Base-by-base conservation (phyloP, 495 filamentous ascomycete species). In the Hyaloscypha variabilis region DNA sequence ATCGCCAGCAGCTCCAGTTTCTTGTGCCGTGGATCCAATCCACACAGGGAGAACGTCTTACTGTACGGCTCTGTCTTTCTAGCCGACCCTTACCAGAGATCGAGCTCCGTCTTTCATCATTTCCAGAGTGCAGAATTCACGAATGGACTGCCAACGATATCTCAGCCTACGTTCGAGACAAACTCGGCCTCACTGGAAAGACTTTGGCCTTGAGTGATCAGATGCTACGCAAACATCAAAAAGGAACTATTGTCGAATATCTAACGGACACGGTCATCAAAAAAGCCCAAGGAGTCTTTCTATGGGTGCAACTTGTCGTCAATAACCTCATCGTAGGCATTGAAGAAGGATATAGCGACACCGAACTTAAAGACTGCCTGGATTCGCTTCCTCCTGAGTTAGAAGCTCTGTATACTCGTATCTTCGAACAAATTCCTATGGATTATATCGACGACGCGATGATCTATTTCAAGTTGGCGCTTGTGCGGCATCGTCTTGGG, bases 61-160 rank as follows among this genome's bases (percentile, higher is more conserved):
- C 64, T 71, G 42, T 64, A 36, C 24, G 62, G 21, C 11, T 64
- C 10, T 56, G 51, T 57, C 53, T 64, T 64, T 28, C 62, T 42
- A 64, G 62, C 26, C 62, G 53, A 25, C 24, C 62, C 24, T 29
- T 64, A 30, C 62, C 26, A 19, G 63, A 21, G 62, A 64, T 64
- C 23, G 52, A 49, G 29, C 62, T 49, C n/a, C 21, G 51, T 25
- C 62, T 64, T 64, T 39, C n/a, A 21, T 11, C 31, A 25, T 64
- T 36, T 57, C 62, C 30, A 42, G 3, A 21, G 31, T 64, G 62
- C 28, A 56, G 62, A 14, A 64, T 76, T 25, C 72, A 76, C n/a
- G 66, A 74, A 49, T 60, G 72, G 17, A 76, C 64, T 2, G 11
- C 25, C 0, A 53, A 31, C 17, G 69, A 74, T 64, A 76, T 76